A percentile compares a stretch with the other conserved stretches of the same genome.
phyloP scores from a whole-genome alignment of 192 early-diverging fungal genomes.

The Coemansia brasiliensis region DNA sequence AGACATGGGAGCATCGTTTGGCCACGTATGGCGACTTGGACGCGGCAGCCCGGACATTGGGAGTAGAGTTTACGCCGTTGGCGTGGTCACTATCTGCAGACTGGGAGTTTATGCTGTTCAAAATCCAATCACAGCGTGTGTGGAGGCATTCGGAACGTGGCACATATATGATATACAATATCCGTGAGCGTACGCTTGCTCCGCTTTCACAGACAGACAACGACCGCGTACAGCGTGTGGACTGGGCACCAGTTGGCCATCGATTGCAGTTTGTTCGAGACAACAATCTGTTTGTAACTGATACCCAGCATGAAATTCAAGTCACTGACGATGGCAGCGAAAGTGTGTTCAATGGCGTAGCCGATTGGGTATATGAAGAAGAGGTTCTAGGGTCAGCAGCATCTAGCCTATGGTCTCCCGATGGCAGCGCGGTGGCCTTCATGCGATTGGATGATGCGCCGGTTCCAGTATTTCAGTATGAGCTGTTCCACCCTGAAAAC shows the following conservation, averaged over 20 bases:
- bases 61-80: constrained; percentile 46
- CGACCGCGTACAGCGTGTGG: constrained; percentile 61
- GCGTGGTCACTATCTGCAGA: constrained; percentile 72
- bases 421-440: constrained; percentile 73
- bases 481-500: constrained; percentile 68
- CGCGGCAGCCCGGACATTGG: constrained; percentile 22
- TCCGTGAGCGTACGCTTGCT: constrained; percentile 56
- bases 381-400: constrained; percentile 72
- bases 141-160: constrained; percentile 87
- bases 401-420: constrained; percentile 89
- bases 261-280: constrained; percentile 80
- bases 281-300: constrained; percentile 84
- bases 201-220: constrained; percentile 58
- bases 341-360: constrained; percentile 85
- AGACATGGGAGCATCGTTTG: constrained; percentile 37
- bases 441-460: constrained; percentile 83
- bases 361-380: constrained; percentile 99
- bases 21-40: constrained; percentile 24
- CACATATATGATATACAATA: constrained; percentile 78
- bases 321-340: constrained; percentile 84
- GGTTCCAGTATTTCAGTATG: constrained; percentile 77
- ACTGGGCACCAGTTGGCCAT: constrained; percentile 80
- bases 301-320: constrained; percentile 65
- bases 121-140: constrained; percentile 60
- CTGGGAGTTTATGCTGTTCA: constrained; percentile 74